Percentiles rank a stretch among this genome's conserved stretches.
phyloP scores from a whole-genome alignment of 129 eudicot genomes.

The Tanacetum coccineum region DNA sequence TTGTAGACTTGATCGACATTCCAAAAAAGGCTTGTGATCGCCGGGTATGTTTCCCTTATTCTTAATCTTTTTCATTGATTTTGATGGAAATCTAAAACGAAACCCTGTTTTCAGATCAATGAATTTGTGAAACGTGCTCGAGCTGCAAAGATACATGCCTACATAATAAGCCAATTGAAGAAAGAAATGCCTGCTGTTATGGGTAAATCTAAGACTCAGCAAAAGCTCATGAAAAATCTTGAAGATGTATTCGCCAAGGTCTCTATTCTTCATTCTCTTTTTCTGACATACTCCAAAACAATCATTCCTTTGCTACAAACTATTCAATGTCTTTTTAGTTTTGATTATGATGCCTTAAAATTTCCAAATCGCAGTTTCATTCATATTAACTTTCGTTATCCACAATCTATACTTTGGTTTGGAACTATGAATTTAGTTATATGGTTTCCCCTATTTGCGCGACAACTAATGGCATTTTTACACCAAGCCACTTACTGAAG shows the following conservation, averaged over 20 bases:
- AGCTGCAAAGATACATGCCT: no score
- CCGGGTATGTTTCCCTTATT: no score
- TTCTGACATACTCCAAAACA: neutral
- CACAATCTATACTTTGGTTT: neutral
- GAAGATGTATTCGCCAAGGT: constrained; percentile 78
- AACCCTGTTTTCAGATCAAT: no score
- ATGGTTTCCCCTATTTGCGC: neutral
- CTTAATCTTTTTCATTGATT: no score
- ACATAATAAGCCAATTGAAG: constrained; percentile 78
- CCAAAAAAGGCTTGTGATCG: no score
- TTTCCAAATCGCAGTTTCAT: no score
- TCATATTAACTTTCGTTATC: no score
- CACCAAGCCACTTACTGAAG: no score
- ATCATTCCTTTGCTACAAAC: neutral
- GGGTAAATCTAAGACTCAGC: constrained; percentile 86
- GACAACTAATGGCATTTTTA: neutral
- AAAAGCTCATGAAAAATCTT: constrained; percentile 63
- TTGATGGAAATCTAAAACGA: no score
- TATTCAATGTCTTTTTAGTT: neutral
- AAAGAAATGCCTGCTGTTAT: constrained; percentile 94
- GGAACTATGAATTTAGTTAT: neutral
- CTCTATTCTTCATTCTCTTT: constrained; percentile 1
- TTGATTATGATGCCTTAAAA: neutral
- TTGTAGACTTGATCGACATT: no score
- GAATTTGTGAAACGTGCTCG: no score